A percentile compares a stretch with the other conserved stretches of the same genome.
phyloP scores from a whole-genome alignment of 2,329 filamentous ascomycete genomes.

The Trichoderma koningii region DNA sequence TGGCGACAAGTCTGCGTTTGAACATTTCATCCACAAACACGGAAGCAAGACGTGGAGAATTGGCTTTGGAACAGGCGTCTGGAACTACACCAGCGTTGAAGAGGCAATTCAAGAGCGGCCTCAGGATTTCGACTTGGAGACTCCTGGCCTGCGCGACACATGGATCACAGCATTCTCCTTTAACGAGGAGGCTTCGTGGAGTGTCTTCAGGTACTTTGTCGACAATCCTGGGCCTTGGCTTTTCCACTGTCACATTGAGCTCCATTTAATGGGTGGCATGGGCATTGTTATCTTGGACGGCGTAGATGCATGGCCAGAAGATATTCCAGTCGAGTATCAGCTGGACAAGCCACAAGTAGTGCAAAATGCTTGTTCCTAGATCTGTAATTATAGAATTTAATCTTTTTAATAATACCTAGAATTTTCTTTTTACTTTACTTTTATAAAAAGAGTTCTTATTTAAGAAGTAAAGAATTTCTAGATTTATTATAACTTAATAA shows the following conservation, averaged over 20 bases:
- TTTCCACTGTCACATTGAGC: conserved; percentile 59
- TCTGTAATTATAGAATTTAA: no score
- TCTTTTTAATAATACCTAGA: no score
- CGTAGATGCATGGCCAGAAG: conserved; percentile 45
- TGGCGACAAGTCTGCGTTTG: conserved; percentile 42
- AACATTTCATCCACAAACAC: conserved; percentile 66
- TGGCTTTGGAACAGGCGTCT: conserved; percentile 53
- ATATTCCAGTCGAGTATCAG: conserved; percentile 45
- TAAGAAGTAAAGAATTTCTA: no score
- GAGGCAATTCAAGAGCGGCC: conserved; percentile 53
- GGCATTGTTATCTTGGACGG: conserved; percentile 53
- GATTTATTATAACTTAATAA: no score
- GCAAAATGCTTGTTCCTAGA: no score
- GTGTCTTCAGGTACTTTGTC: conserved; percentile 55
- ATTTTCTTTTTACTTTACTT: no score
- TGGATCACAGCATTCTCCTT: conserved; percentile 29
- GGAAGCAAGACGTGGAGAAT: conserved; percentile 61
- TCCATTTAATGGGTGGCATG: conserved; percentile 59
- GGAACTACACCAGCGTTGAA: conserved; percentile 54
- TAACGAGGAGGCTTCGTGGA: conserved; percentile 40
- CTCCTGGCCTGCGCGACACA: conserved; percentile 47
- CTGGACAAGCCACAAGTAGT: background rate
- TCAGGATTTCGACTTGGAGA: conserved; percentile 57
- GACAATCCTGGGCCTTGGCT: conserved; percentile 56
- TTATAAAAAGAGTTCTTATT: no score